Conservation (phyloP, 495 filamentous ascomycete species). For the Penicillium steckii region DNA sequence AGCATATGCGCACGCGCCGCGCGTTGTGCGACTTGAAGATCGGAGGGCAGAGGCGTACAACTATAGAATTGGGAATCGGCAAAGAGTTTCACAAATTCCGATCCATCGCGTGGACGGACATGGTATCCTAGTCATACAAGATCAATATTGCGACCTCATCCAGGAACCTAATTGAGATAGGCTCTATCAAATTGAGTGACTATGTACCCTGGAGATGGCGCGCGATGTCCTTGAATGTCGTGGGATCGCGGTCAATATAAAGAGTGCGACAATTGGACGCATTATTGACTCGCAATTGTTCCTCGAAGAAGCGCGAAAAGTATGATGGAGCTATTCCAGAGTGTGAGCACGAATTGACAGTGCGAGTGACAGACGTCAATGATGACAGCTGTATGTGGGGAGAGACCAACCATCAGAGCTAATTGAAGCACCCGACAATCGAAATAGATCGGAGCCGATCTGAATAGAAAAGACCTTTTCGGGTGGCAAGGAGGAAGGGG, state of each 20-base stretch:
- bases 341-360: neutral
- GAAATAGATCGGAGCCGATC: conserved; percentile 88
- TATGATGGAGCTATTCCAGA: conserved; percentile 86
- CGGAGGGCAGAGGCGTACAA: conserved; percentile 47
- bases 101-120: conserved; percentile 75
- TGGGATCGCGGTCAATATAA: conserved; percentile 93
- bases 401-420: conserved; percentile 84
- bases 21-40: neutral
- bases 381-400: neutral
- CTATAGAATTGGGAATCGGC: conserved; percentile 96
- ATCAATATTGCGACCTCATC: conserved; percentile 4
- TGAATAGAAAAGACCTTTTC: conserved; percentile 89
- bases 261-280: conserved; percentile 64
- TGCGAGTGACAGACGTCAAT: neutral
- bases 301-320: conserved; percentile 91
- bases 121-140: conserved; percentile 63
- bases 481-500: conserved; percentile 42
- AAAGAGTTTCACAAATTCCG: conserved; percentile 87
- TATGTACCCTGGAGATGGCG: conserved; percentile 77
- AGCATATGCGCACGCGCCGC: neutral
- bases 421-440: conserved; percentile 90
- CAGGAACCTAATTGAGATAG: no score
- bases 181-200: no score
- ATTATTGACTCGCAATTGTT: conserved; percentile 68
- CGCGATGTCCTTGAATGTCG: conserved; percentile 85